A percentile compares a stretch with the other conserved stretches of the same genome.
Evolutionary conservation across 495 filamentous ascomycete genomes (phyloP).

Genomic region (Neurospora terricola): DNA sequence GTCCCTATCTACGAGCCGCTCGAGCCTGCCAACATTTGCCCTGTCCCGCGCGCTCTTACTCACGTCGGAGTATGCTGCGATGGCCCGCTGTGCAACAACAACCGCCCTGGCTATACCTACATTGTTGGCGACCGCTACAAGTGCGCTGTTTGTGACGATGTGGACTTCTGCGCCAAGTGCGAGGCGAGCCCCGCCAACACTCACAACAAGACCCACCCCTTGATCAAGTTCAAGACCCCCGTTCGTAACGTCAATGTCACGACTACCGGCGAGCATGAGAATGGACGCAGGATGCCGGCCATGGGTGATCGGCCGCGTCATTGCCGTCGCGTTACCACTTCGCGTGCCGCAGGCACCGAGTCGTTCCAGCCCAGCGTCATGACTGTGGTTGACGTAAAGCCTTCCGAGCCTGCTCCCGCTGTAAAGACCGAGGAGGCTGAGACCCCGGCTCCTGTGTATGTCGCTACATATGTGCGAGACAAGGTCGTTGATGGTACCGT

Average conservation of each 20-base stretch:
- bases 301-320: constrained; percentile 53
- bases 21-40: constrained; percentile 32
- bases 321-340: constrained; percentile 21
- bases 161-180: constrained; percentile 91
- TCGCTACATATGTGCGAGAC: constrained; percentile 73
- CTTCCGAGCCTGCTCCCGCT: constrained; percentile 30
- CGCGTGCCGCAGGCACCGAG: constrained; percentile 42
- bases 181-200: constrained; percentile 74
- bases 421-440: constrained; percentile 22
- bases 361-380: constrained; percentile 50
- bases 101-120: constrained; percentile 34
- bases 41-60: constrained; percentile 22
- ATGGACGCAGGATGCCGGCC: constrained; percentile 46
- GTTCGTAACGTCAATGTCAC: constrained; percentile 83
- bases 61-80: constrained; percentile 92
- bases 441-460: constrained; percentile 33
- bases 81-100: constrained; percentile 70
- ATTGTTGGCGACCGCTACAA: constrained; percentile 88
- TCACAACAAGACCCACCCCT: constrained; percentile 89
- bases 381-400: constrained; percentile 64
- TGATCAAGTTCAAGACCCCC: constrained; percentile 95
- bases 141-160: constrained; percentile 94
- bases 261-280: constrained; percentile 65
- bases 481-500: constrained; percentile 67
- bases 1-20: constrained; percentile 78